Evolutionary conservation across 2,329 filamentous ascomycete genomes (phyloP).

Genomic region (Ophiostoma pallidulum): DNA sequence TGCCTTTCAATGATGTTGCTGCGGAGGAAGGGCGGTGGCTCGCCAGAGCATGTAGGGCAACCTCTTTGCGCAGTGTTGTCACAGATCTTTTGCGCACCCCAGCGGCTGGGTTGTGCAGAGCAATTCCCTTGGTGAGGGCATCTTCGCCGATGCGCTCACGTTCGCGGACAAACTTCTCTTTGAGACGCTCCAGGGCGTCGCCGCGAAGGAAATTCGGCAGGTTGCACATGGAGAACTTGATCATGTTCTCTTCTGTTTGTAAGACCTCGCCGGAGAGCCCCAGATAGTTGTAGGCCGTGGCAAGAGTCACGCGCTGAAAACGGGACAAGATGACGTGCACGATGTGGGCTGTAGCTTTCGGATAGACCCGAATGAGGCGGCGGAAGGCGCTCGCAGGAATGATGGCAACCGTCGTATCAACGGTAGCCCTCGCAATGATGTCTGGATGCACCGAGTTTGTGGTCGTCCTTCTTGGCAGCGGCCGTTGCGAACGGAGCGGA

Average conservation of each 20-base stretch:
- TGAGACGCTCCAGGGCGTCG: conserved; percentile 69
- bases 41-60: conserved; percentile 57
- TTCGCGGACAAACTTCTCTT: conserved; percentile 85
- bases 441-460: conserved; percentile 86
- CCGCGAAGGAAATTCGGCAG: conserved; percentile 85
- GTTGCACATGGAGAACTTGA: conserved; percentile 83
- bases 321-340: conserved; percentile 94
- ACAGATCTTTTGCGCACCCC: conserved; percentile 62
- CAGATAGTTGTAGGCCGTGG: conserved; percentile 89
- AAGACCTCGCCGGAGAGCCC: conserved; percentile 86
- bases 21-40: conserved; percentile 34
- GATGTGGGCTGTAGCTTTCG: conserved; percentile 92
- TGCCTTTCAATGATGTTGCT: conserved; percentile 30
- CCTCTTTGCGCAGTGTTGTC: conserved; percentile 69
- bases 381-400: conserved; percentile 95
- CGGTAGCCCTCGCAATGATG: conserved; percentile 89
- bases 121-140: conserved; percentile 85
- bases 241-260: conserved; percentile 87
- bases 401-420: conserved; percentile 96
- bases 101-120: conserved; percentile 70
- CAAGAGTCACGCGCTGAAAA: conserved; percentile 86
- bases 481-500: conserved; percentile 25
- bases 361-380: conserved; percentile 84
- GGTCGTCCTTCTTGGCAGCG: conserved; percentile 34
- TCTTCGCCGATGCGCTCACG: conserved; percentile 71